Evolutionary conservation across 192 early-diverging fungal species (phyloP).

Genomic region (Phlyctochytrium planicorne): DNA sequence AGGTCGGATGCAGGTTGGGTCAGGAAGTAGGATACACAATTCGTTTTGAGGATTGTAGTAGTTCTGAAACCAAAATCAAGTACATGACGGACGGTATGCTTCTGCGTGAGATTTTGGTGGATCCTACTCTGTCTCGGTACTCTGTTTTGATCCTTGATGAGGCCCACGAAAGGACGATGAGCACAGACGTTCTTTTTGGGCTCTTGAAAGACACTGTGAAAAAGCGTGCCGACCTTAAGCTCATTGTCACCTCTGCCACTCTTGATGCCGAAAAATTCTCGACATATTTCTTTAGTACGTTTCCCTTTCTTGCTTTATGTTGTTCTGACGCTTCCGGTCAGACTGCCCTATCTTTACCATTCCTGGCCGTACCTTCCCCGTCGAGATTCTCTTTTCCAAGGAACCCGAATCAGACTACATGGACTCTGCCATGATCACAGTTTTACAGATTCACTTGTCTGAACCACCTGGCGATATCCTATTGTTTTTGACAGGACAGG

Average conservation of each 20-base stretch:
- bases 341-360: conserved; percentile 95
- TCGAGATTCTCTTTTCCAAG: conserved; percentile 91
- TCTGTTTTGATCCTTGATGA: conserved; percentile 96
- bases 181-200: conserved; percentile 95
- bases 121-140: conserved; percentile 79
- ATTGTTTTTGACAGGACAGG: conserved; percentile 96
- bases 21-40: conserved; percentile 97
- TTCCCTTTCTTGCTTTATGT: conserved; percentile 23
- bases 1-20: conserved; percentile 89
- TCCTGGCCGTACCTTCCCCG: conserved; percentile 91
- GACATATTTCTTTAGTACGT: conserved; percentile 72
- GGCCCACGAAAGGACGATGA: conserved; percentile 96
- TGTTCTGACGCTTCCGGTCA: conserved; percentile 4
- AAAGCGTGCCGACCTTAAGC: conserved; percentile 81
- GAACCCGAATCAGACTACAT: conserved; percentile 94
- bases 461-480: conserved; percentile 93
- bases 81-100: conserved; percentile 99
- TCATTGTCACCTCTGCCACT: conserved; percentile 94
- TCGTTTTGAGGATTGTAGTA: conserved; percentile 98
- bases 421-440: conserved; percentile 87
- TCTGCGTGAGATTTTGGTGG: conserved; percentile 86
- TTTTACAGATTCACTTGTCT: conserved; percentile 96
- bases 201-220: conserved; percentile 81
- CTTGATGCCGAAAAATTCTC: conserved; percentile 92
- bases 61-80: conserved; percentile 85